Evolutionary conservation across 192 early-diverging fungal genomes (phyloP).

Genomic region (Linnemannia hyalina): DNA sequence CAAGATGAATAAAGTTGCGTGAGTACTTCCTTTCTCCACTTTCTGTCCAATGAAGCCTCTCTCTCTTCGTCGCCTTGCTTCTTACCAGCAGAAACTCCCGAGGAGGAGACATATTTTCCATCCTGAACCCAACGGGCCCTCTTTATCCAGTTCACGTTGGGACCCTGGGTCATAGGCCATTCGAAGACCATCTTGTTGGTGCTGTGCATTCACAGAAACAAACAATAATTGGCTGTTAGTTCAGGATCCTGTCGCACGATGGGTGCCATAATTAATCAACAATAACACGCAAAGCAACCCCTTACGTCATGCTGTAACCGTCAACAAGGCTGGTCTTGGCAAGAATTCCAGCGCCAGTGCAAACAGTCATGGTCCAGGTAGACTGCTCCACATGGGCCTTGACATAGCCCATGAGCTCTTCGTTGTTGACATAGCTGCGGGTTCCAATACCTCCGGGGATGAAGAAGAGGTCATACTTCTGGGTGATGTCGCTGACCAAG

Average conservation of each 20-base stretch:
- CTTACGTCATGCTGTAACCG: slow-evolving; percentile 58
- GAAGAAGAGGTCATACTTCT: slow-evolving; percentile 48
- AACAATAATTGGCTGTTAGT: background rate
- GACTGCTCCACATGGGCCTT: slow-evolving; percentile 15
- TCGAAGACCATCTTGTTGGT: slow-evolving; percentile 48
- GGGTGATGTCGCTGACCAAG: slow-evolving; percentile 32
- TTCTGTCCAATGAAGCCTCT: background rate
- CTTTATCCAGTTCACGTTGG: slow-evolving; percentile 63
- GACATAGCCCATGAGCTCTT: slow-evolving; percentile 10
- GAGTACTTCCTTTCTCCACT: background rate
- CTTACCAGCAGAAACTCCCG: slow-evolving; percentile 61
- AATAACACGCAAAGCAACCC: background rate
- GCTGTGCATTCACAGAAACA: background rate
- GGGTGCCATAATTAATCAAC: background rate
- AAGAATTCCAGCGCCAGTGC: slow-evolving; percentile 59
- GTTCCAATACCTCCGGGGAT: slow-evolving; percentile 52
- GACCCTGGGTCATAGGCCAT: slow-evolving; percentile 7
- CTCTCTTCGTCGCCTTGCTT: background rate
- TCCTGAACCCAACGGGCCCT: slow-evolving; percentile 67
- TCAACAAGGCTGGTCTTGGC: slow-evolving; percentile 64
- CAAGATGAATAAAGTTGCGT: background rate
- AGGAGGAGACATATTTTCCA: slow-evolving; percentile 59
- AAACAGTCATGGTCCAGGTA: slow-evolving; percentile 60
- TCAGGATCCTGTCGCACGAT: background rate
- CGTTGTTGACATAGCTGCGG: slow-evolving; percentile 12